Percentiles rank a stretch among this genome's conserved stretches.
Conservation (phyloP, 495 filamentous ascomycete species). For the Penicillium crystallinum region DNA sequence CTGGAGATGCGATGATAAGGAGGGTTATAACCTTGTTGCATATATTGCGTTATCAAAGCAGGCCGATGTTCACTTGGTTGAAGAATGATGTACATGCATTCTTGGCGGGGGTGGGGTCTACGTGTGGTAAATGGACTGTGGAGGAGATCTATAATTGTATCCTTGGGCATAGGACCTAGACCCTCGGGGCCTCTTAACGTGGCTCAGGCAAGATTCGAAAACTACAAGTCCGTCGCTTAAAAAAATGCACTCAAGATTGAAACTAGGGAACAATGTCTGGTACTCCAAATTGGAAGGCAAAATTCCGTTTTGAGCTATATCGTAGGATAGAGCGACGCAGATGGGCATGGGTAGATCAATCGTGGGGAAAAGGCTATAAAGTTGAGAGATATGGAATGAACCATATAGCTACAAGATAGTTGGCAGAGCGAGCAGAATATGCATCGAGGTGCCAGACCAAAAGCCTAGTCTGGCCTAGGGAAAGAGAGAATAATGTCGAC, state of each 20-base stretch:
- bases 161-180: neutral
- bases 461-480: neutral
- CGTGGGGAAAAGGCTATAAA: neutral
- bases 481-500: slow-evolving; percentile 2
- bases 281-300: too few relatives aligned
- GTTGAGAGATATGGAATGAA: neutral
- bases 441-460: neutral
- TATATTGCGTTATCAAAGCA: too few relatives aligned
- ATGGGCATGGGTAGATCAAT: neutral
- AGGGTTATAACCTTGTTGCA: too few relatives aligned
- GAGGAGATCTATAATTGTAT: slow-evolving; percentile 1
- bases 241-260: too few relatives aligned
- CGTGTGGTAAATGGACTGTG: neutral
- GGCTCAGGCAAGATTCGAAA: neutral
- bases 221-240: too few relatives aligned
- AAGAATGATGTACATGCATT: neutral
- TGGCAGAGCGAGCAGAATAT: neutral
- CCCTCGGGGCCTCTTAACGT: neutral
- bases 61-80: neutral
- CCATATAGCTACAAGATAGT: slow-evolving; percentile 3
- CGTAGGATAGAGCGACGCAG: too few relatives aligned
- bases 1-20: too few relatives aligned
- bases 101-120: slow-evolving; percentile 5
- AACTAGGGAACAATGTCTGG: too few relatives aligned
- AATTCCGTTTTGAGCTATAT: neutral